Base-by-base conservation (phyloP, 805 yeast species). In the Schwanniomyces polymorphus region DNA sequence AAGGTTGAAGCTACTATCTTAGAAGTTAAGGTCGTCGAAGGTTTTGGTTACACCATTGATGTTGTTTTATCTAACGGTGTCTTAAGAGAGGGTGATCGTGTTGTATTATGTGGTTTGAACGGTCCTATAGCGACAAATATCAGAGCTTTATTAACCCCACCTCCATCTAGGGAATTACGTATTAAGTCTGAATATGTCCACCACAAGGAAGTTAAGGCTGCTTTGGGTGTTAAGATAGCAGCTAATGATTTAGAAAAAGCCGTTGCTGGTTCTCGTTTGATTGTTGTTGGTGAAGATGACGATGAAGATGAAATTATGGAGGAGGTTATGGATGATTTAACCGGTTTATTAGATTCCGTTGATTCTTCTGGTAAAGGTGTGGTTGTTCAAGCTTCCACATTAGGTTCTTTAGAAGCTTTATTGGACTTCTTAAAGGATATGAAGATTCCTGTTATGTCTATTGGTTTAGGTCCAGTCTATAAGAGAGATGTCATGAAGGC, bases 401-500 rank as follows among this genome's bases (percentile, higher is more conserved):
- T 94, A 63, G 99, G 99, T 79, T 91, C 99, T 38, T 77, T 94
- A 61, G 99, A 94, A 75, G 99, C 99, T 3, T 76, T 94, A 57
- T 80, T 94, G 54, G 98, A 92, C 70, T 94, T 94, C 89, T 81
- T 94, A 68, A 92, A 92, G 73, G 96, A 89, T 61, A 89, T 91
- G 97, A 94, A 94, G 80, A 94, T 94, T 70, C 99, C 99, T 17
- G 99, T 94, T 31, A 91, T 92, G 97, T 88, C 97, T 29, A 91
- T 94, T 64, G 96, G 97, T 45, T 79, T 94, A 65, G 99, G 99
- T 61, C 99, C 99, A 45, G 99, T 94, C 34, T 94, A 74, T 78
- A 94, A 92, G 75, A 86, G 97, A 75, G 99, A 94, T 76, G 97
- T 94, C 41, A 94, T 94, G 96, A 89, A 91, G 66, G 97, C 97